Base-by-base conservation (phyloP, 495 filamentous ascomycete genomes). In the Lepraria neglecta region DNA sequence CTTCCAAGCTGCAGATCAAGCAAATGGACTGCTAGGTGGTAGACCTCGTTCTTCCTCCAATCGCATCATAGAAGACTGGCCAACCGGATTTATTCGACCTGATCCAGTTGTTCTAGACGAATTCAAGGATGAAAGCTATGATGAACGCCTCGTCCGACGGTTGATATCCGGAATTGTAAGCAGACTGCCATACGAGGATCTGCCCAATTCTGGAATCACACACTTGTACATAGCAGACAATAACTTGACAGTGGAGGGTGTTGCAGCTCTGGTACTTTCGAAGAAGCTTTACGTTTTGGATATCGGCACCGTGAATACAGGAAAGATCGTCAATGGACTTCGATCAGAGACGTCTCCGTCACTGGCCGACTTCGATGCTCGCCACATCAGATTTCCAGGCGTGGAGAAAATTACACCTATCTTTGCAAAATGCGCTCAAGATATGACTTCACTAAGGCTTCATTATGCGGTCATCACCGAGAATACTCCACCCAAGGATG, bases 221-320 rank as follows among this genome's bases (percentile, higher is more conserved):
- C 83, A 86, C 69, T 73, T 86, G 7, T 82, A 81, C 65, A 77
- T 85, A 24, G 73, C 82, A 30, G 73, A 82, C 42, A 88, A 88
- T 61, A 73, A 72, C 10, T 73, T 88, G 43, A 82, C 79, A 17
- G 77, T 82, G 1, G 80, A 83, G 65, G 83, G 81, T 14, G 70
- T 80, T 15, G 79, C 79, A 7, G 78, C 76, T 46, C 74, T 87
- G 19, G 56, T 85, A 28, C 67, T 74, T 59, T 78, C 82, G 28
- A 70, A 67, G 61, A 69, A 76, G 58, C 71, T 86, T 9, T 72
- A 83, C 64, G 75, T 79, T 30, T 68, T 84, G 31, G 80, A 86
- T 72, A 70, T 77, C 38, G 80, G 80, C 11, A 77, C 72, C 17
- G 69, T 76, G 28, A 73, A 75, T 53, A 73, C 73, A 27, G 69